phyloP scores from a whole-genome alignment of 2,329 filamentous ascomycete genomes.

The Colletotrichum kahawae region DNA sequence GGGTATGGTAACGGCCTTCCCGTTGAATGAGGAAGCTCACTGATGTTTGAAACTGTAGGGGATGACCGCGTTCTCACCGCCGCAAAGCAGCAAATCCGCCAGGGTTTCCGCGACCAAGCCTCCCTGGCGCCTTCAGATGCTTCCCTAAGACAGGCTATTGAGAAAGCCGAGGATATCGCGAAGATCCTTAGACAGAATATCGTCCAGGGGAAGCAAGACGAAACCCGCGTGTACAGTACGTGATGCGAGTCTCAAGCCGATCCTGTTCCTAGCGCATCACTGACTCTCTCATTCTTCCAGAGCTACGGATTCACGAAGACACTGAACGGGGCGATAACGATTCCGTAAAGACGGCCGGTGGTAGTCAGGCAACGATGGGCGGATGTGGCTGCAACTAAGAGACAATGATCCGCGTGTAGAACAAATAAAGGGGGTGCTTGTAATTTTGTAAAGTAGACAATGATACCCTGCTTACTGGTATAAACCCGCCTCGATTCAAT shows the following conservation, averaged over 20 bases:
- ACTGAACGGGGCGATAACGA: slow-evolving; percentile 95
- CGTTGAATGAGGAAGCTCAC: not conserved
- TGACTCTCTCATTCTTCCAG: slow-evolving; percentile 48
- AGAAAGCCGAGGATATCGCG: slow-evolving; percentile 84
- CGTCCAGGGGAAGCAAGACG: slow-evolving; percentile 75
- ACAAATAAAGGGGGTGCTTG: not conserved
- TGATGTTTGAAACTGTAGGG: slow-evolving; percentile 52
- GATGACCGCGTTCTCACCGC: slow-evolving; percentile 72
- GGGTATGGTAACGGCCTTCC: slow-evolving; percentile 53
- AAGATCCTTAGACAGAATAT: slow-evolving; percentile 81
- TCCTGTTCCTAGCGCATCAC: not conserved
- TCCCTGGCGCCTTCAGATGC: slow-evolving; percentile 61
- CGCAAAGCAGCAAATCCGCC: slow-evolving; percentile 74
- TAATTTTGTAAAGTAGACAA: slow-evolving; percentile 13
- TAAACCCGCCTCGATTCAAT: not conserved
- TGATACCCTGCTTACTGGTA: slow-evolving; percentile 19
- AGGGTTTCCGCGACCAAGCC: slow-evolving; percentile 73
- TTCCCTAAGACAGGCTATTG: slow-evolving; percentile 67
- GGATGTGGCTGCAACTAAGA: slow-evolving; percentile 36
- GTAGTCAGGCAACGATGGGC: slow-evolving; percentile 27
- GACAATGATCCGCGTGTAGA: slow-evolving; percentile 27
- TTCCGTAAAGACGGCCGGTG: slow-evolving; percentile 72
- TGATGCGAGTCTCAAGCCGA: slow-evolving; percentile 21
- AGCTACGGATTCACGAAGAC: slow-evolving; percentile 85
- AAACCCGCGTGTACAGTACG: slow-evolving; percentile 66